Evolutionary conservation across 345 rosid genomes (phyloP), one percentile per base, ranked within the genome.

Genomic region (Eucalyptus caleyi): DNA sequence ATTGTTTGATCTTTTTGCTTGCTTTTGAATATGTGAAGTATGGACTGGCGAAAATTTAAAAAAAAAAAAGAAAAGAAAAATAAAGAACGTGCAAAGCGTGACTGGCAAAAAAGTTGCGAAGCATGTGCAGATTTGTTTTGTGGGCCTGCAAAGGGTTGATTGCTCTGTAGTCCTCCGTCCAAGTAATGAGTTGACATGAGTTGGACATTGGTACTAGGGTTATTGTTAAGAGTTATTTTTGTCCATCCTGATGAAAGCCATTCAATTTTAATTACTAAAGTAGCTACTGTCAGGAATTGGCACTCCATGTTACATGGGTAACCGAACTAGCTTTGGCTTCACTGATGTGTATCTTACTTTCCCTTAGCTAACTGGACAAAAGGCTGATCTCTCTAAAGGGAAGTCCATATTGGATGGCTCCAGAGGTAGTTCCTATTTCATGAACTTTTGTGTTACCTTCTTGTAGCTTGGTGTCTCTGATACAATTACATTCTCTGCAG

Each of bases 341-440:
- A 86, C 86, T 16, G 50, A 54, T 80, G 85, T 77, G 49, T 90
- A 60, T 69, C 49, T 89, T 77, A 16, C 9, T 21, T 67, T 67
- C 60, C 18, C 89, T 87, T 93, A 97, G 99, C 98, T 97, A 91
- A 93, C 95, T 7, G 98, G 99, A 85, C 99, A 95, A 93, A 93
- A 94, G 91, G 96, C 97, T 89, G 98, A 95, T 91, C 98, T 98
- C 50, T 91, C 88, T 98, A 67, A 98, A 95, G 89, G 99, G 99
- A 92, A 98, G 99, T 88, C 99, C 99, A 26, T 94, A 98, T 89
- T 98, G 99, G 99, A 98, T 97, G 99, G 99, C 99, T 91, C 99
- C 99, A 87, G 99, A 98, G 98, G 99, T 98, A 94, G 32, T 86
- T 88, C 69, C 86, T 53, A 67, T 85, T 59, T 80, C 56, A 45